A percentile compares a stretch with the other conserved stretches of the same genome.
Evolutionary conservation across 1,139 yeast genomes (phyloP).

Genomic region (Geotrichum klebahnii): DNA sequence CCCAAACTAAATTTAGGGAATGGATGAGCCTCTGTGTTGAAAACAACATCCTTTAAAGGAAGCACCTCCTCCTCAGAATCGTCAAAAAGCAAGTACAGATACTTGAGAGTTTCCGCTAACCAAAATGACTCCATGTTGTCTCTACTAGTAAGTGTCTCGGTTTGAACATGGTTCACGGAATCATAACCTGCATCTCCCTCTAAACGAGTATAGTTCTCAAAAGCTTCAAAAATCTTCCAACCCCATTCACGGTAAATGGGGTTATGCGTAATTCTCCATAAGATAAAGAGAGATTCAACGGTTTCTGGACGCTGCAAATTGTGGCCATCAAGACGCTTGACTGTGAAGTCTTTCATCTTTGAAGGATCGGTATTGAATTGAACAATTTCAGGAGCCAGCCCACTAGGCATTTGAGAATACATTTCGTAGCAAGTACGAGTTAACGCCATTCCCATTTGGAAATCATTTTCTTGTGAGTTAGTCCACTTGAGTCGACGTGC

Average conservation of each 20-base stretch:
- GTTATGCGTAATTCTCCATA: slow-evolving; percentile 79
- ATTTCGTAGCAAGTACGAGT: slow-evolving; percentile 79
- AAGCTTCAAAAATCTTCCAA: slow-evolving; percentile 73
- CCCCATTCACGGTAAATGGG: slow-evolving; percentile 86
- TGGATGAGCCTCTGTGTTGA: slow-evolving; percentile 93
- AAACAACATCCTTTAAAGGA: slow-evolving; percentile 65
- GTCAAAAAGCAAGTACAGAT: slow-evolving; percentile 74
- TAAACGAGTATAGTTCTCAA: slow-evolving; percentile 56
- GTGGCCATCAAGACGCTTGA: slow-evolving; percentile 71
- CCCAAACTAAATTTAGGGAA: slow-evolving; percentile 66
- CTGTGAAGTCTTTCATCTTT: slow-evolving; percentile 52
- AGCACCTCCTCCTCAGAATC: slow-evolving; percentile 55
- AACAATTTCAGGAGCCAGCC: slow-evolving; percentile 84
- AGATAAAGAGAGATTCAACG: slow-evolving; percentile 77
- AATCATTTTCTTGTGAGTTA: slow-evolving; percentile 49
- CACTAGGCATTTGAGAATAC: slow-evolving; percentile 70
- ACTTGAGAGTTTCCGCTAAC: slow-evolving; percentile 90
- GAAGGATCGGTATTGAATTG: slow-evolving; percentile 56
- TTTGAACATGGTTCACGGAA: slow-evolving; percentile 61
- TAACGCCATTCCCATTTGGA: slow-evolving; percentile 67
- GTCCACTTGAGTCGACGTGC: slow-evolving; percentile 51
- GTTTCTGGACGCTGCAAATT: slow-evolving; percentile 93
- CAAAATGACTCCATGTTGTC: slow-evolving; percentile 92
- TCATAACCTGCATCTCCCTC: slow-evolving; percentile 60
- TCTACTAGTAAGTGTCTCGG: slow-evolving; percentile 46